These are phyloP conservation scores for Viola pubescens DNA, from an alignment of 441 rosid species.

Conservation along the genomic window DNA sequence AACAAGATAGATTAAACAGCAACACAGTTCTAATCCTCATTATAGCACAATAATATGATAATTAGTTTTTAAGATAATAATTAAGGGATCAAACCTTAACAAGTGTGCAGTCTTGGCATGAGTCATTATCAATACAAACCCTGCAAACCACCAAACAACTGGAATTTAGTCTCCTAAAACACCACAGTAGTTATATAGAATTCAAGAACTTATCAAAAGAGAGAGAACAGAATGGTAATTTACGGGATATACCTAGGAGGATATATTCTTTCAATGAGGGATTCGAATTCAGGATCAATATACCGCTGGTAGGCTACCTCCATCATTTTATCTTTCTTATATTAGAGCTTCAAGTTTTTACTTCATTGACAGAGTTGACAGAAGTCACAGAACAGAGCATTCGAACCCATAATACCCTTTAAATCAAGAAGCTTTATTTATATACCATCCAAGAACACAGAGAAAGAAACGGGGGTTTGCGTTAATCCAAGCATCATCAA, in stretches of 20 bases:
- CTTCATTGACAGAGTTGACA: neutral
- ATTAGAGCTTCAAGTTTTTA: conserved; percentile 2
- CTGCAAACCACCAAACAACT: conserved; percentile 25
- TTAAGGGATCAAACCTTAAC: conserved; percentile 45
- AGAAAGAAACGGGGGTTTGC: conserved; percentile 1
- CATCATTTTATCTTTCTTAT: conserved; percentile 29
- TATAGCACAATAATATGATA: no score
- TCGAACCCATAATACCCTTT: no score
- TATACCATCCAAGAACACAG: neutral
- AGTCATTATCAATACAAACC: conserved; percentile 78
- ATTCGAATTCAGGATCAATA: conserved; percentile 63
- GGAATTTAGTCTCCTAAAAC: neutral
- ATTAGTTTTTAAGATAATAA: neutral
- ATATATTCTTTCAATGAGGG: conserved; percentile 73
- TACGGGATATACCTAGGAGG: conserved; percentile 51
- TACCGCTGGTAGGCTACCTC: conserved; percentile 61
- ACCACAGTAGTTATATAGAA: neutral
- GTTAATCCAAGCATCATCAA: neutral
- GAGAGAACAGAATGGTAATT: no score
- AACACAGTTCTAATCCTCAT: no score
- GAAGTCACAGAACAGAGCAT: no score
- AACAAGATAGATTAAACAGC: no score
- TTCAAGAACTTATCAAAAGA: neutral
- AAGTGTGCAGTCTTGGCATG: conserved; percentile 67
- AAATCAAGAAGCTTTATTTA: neutral